phyloP scores from a whole-genome alignment of 192 early-diverging fungal species.

The Backusella parvicylindrica region DNA sequence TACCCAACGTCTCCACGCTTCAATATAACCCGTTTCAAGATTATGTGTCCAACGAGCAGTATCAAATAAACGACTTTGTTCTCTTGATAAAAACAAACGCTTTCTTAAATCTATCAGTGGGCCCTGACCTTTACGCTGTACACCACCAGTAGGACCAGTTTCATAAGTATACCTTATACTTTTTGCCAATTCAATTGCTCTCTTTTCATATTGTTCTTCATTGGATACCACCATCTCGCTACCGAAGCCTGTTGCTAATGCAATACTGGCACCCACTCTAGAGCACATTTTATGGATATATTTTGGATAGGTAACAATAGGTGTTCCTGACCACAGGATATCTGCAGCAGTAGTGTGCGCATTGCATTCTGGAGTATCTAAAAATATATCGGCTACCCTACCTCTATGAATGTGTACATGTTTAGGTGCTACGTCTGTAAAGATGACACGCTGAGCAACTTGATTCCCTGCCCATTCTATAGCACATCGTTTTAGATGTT shows the following conservation, averaged over 20 bases:
- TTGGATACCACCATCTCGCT: conserved; percentile 61
- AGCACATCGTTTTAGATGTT: conserved; percentile 69
- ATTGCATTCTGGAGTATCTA: conserved; percentile 96
- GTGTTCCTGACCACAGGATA: conserved; percentile 93
- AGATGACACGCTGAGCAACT: conserved; percentile 78
- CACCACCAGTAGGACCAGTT: conserved; percentile 8
- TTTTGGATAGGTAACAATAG: conserved; percentile 85
- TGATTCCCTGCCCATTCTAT: conserved; percentile 68
- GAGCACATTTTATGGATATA: conserved; percentile 90
- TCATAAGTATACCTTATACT: conserved; percentile 45
- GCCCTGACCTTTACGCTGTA: conserved; percentile 45
- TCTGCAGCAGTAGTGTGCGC: conserved; percentile 95
- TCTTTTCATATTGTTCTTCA: conserved; percentile 64
- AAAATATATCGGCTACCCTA: conserved; percentile 85
- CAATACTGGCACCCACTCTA: conserved; percentile 85
- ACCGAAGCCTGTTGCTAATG: conserved; percentile 73
- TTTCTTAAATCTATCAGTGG: conserved; percentile 61
- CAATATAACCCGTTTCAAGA: conserved; percentile 67
- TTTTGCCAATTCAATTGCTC: conserved; percentile 59
- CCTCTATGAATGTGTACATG: conserved; percentile 91
- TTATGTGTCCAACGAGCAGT: conserved; percentile 82
- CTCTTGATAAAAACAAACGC: conserved; percentile 73
- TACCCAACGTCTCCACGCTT: conserved; percentile 78
- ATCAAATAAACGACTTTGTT: conserved; percentile 82
- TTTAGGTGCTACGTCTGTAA: conserved; percentile 83